These are phyloP conservation scores for Diplodia corticola DNA, from an alignment of 2,329 filamentous ascomycete genomes.

Conservation along the genomic window DNA sequence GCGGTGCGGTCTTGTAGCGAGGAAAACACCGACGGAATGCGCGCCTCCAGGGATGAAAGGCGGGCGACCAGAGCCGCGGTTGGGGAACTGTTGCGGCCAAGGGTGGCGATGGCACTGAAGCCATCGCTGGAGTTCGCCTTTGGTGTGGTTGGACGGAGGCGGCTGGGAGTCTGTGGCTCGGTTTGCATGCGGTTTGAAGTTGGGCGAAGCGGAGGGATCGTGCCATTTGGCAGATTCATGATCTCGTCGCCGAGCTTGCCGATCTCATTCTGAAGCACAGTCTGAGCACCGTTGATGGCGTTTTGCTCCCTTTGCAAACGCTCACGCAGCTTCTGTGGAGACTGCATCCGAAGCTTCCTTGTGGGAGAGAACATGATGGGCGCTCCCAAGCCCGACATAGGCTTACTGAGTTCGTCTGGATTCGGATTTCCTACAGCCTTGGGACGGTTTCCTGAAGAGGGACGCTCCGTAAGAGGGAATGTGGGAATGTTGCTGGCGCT, in stretches of 20 bases:
- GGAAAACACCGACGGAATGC: neutral
- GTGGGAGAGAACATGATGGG: constrained; percentile 16
- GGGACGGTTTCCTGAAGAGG: constrained; percentile 42
- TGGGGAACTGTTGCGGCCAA: constrained; percentile 27
- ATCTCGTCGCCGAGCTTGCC: constrained; percentile 80
- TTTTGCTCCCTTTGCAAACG: constrained; percentile 80
- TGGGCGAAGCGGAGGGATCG: constrained; percentile 10
- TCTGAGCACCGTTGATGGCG: constrained; percentile 64
- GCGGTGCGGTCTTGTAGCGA: constrained; percentile 32
- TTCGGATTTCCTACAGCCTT: constrained; percentile 28
- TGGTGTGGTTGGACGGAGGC: constrained; percentile 21
- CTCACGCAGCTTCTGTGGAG: constrained; percentile 70
- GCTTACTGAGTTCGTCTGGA: constrained; percentile 19
- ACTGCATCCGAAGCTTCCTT: constrained; percentile 53
- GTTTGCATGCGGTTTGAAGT: constrained; percentile 5
- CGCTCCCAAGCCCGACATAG: constrained; percentile 26
- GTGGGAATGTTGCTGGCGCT: constrained; percentile 9
- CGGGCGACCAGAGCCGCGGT: constrained; percentile 54
- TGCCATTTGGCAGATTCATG: constrained; percentile 46
- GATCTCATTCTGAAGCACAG: constrained; percentile 71
- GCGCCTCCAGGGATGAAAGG: constrained; percentile 65
- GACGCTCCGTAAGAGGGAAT: constrained; percentile 17
- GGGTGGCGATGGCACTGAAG: constrained; percentile 23
- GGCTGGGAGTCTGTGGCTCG: constrained; percentile 22
- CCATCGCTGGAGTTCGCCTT: constrained; percentile 20